Percentiles rank a stretch among this genome's conserved stretches.
These are phyloP conservation scores for Scheffersomyces stambukii DNA, from an alignment of 1,139 yeast species.

Conservation along the genomic window DNA sequence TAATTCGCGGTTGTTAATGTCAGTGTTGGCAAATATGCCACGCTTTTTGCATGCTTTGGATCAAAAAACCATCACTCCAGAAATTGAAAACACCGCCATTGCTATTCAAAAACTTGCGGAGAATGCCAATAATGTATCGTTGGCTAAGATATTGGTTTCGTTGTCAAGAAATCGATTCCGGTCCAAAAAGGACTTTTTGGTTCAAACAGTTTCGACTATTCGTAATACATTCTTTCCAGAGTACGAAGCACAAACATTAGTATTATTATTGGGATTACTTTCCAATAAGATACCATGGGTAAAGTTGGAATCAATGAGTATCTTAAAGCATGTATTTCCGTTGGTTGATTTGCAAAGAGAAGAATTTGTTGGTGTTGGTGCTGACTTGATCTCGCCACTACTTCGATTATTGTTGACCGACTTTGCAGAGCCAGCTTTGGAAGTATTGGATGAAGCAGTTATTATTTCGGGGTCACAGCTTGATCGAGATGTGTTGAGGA, in stretches of 20 bases:
- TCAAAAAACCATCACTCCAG: constrained; percentile 45
- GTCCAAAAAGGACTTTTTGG: constrained; percentile 81
- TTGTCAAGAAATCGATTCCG: constrained; percentile 76
- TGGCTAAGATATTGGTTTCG: constrained; percentile 73
- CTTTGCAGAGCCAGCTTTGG: constrained; percentile 82
- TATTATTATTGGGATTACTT: constrained; percentile 71
- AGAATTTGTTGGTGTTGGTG: constrained; percentile 88
- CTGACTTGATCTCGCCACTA: constrained; percentile 88
- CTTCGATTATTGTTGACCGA: constrained; percentile 79
- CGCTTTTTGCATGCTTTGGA: constrained; percentile 79
- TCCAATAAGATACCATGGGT: constrained; percentile 79
- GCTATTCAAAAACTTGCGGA: constrained; percentile 60
- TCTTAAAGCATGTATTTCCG: constrained; percentile 72
- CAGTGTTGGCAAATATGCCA: constrained; percentile 77
- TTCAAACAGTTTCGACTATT: constrained; percentile 72
- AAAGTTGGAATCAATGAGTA: constrained; percentile 70
- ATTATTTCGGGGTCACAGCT: constrained; percentile 85
- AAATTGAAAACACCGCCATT: constrained; percentile 55
- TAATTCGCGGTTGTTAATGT: constrained; percentile 63
- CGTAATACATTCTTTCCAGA: constrained; percentile 67
- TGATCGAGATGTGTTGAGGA: constrained; percentile 86
- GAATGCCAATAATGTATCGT: constrained; percentile 49
- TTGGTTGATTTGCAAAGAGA: constrained; percentile 71
- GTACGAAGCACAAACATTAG: constrained; percentile 69
- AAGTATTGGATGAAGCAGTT: constrained; percentile 82